phyloP scores from a whole-genome alignment of 352 stramenopile genomes.

The Pythium utonaiense region DNA sequence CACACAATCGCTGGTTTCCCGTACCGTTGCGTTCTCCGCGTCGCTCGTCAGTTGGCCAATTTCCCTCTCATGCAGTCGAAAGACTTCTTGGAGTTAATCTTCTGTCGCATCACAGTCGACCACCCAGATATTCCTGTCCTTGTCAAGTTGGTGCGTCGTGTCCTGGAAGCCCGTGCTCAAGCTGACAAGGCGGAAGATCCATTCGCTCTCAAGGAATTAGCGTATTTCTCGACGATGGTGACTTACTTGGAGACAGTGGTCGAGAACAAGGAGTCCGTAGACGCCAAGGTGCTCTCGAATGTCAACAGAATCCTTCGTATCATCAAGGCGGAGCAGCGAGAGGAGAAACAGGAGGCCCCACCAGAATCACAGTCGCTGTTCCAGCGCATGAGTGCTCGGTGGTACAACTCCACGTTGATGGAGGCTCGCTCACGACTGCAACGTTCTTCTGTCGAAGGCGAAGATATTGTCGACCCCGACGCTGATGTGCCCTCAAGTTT shows the following conservation, averaged over 20 bases:
- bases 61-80: slow-evolving; percentile 62
- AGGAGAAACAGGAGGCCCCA: slow-evolving; percentile 39
- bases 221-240: slow-evolving; percentile 62
- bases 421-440: slow-evolving; percentile 26
- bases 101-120: slow-evolving; percentile 65
- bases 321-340: slow-evolving; percentile 52
- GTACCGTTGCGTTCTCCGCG: slow-evolving; percentile 59
- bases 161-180: slow-evolving; percentile 56
- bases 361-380: slow-evolving; percentile 60
- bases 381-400: slow-evolving; percentile 45
- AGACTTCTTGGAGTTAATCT: slow-evolving; percentile 71
- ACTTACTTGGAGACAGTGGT: slow-evolving; percentile 21
- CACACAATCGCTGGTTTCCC: slow-evolving; percentile 65
- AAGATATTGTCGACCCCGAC: slow-evolving; percentile 4
- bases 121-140: slow-evolving; percentile 66
- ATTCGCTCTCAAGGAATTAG: slow-evolving; percentile 61
- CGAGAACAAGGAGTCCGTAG: slow-evolving; percentile 23
- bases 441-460: slow-evolving; percentile 15
- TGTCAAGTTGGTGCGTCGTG: slow-evolving; percentile 67
- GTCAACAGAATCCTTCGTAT: slow-evolving; percentile 74
- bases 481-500: slow-evolving; percentile 33
- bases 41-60: slow-evolving; percentile 60
- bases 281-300: slow-evolving; percentile 59
- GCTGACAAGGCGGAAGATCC: slow-evolving; percentile 21
- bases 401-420: slow-evolving; percentile 68